Conservation (phyloP, 2,329 filamentous ascomycete genomes). For the Aspergillus nomiae region DNA sequence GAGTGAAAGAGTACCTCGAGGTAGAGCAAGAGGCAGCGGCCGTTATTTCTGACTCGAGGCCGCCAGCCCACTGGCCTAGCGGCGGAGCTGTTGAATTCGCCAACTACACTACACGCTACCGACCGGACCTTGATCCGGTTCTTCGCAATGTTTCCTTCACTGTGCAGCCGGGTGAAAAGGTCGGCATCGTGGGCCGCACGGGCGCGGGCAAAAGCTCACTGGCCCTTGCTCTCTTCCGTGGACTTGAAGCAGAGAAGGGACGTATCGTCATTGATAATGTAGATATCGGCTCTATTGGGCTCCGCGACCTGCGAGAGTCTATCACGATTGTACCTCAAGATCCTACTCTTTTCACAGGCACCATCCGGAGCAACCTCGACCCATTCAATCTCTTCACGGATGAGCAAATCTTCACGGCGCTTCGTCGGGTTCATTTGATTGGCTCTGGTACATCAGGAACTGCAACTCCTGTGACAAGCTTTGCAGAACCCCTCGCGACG, state of each 20-base stretch:
- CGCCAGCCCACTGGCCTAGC: conserved; percentile 79
- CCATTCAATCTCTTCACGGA: conserved; percentile 88
- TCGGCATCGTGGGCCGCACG: conserved; percentile 93
- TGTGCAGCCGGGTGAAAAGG: conserved; percentile 83
- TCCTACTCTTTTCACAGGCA: conserved; percentile 86
- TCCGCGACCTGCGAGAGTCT: conserved; percentile 88
- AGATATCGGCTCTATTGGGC: conserved; percentile 85
- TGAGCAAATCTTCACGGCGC: conserved; percentile 82
- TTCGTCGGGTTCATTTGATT: conserved; percentile 88
- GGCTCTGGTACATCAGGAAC: conserved; percentile 38
- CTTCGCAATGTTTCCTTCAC: conserved; percentile 82
- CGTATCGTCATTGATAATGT: conserved; percentile 88
- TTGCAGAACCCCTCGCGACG: conserved; percentile 26
- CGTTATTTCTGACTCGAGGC: conserved; percentile 75
- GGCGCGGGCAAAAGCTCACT: conserved; percentile 96
- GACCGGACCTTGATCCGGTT: conserved; percentile 83
- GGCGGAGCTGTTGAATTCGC: conserved; percentile 85
- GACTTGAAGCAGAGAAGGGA: conserved; percentile 85
- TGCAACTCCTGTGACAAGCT: conserved; percentile 36
- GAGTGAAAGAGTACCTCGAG: conserved; percentile 94
- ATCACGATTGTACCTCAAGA: conserved; percentile 99
- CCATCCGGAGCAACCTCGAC: conserved; percentile 88
- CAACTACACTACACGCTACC: conserved; percentile 85
- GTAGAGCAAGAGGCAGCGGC: conserved; percentile 89
- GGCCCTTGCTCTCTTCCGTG: conserved; percentile 88